Evolutionary conservation across 2,329 filamentous ascomycete species (phyloP), one percentile per base, ranked within the genome.

Genomic region (Rosellinia necatrix): DNA sequence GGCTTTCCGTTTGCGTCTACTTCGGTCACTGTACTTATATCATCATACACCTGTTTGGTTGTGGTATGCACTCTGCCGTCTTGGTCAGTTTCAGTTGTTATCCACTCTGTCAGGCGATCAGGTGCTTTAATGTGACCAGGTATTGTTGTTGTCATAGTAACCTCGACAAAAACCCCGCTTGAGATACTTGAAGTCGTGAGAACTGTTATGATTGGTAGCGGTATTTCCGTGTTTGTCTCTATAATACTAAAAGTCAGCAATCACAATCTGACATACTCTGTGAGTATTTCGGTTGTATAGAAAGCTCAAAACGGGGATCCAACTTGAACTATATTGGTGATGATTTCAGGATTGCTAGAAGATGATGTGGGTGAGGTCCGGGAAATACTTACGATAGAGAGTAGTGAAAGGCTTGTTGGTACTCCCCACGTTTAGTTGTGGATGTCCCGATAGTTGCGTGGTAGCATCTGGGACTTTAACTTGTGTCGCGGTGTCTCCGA

Each of bases 1-100:
- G 64, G 60, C 0, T 55, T 52, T 15, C 67, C 66, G 17, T 50
- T 3, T 3, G 47, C n/a, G 48, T 65, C 62, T 12, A 1, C 56
- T 25, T 54, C 32, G 6, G 49, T 47, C 7, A 8, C 10, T 12
- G 57, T 56, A 1, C 2, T 12, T 3, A 43, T 15, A 9, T 34
- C 41, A 15, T 32, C 29, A 29, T 60, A 57, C 9, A 57, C 60
- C 2, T 49, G 27, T 19, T 62, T 7, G 6, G 54, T 62, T 24
- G 52, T 49, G 2, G 60, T 66, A 34, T 51, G 58, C 2, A 60
- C 50, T 3, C 22, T 53, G 29, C 63, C 66, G 15, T 61, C 44
- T 21, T 41, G 48, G 22, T 61, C 60, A 13, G 49, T 64, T 24
- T 47, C 43, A 1, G 50, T 58, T 2, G 2, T 37, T 4, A 37